Evolutionary conservation across 1,284 basidiomycete genomes (phyloP).

Genomic region (Trametes pubescens): DNA sequence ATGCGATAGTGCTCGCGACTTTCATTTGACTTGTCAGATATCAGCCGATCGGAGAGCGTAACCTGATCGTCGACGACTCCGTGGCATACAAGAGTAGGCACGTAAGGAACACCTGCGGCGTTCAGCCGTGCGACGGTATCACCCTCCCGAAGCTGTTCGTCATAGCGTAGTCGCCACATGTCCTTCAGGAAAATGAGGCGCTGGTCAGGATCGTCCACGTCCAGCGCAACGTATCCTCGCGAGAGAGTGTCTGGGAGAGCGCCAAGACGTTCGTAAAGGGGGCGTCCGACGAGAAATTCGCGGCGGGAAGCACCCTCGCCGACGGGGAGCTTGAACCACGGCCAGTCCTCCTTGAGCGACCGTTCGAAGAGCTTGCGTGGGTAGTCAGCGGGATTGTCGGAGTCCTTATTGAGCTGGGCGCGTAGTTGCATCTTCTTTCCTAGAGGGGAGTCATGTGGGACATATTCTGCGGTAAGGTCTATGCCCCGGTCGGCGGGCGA

Average conservation of each 20-base stretch:
- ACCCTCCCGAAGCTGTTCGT: not conserved
- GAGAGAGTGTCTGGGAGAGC: not conserved
- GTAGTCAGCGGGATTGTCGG: not conserved
- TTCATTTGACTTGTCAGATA: not conserved
- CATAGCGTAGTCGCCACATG: not conserved
- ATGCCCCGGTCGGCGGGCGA: slow-evolving; percentile 7
- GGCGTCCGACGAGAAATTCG: slow-evolving; percentile 13
- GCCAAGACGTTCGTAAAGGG: not conserved
- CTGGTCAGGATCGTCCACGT: not conserved
- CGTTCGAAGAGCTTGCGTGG: not conserved
- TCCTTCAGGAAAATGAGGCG: slow-evolving; percentile 10
- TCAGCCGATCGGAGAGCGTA: not conserved
- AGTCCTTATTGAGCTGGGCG: not conserved
- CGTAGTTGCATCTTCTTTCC: not conserved
- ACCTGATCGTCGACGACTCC: slow-evolving; percentile 3
- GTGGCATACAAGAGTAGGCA: slow-evolving; percentile 11
- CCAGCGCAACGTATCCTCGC: slow-evolving; percentile 7
- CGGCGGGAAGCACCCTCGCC: not conserved
- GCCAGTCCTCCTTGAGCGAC: not conserved
- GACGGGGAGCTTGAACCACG: slow-evolving; percentile 13
- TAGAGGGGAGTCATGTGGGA: not conserved
- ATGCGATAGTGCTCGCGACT: slow-evolving; percentile 19
- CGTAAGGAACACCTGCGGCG: not conserved
- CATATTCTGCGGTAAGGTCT: slow-evolving; percentile 15
- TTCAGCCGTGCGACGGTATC: not conserved